Conservation (phyloP, 139 green algal species). For the Micractinium sp. region DNA sequence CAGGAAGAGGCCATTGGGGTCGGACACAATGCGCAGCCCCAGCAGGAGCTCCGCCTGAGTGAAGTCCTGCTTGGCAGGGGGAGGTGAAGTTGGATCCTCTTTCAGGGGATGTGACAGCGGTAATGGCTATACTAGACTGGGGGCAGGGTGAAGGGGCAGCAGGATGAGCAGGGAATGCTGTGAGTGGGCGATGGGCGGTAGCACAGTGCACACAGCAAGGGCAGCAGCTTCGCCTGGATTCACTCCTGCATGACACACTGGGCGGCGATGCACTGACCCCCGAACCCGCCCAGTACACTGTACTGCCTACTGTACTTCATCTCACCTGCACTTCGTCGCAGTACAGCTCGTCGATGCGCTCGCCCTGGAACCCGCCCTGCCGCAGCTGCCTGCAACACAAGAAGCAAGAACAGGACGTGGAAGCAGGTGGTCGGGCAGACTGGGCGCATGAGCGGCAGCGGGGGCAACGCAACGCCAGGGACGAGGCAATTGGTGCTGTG, state of each 20-base stretch:
- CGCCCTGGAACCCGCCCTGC: conserved; percentile 58
- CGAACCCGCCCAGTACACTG: neutral
- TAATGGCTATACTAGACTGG: too few species aligned
- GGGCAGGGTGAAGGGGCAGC: too few species aligned
- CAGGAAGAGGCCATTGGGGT: too few species aligned
- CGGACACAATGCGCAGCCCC: too few species aligned
- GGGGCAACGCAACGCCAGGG: neutral
- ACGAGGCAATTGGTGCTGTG: neutral
- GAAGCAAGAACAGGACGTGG: neutral
- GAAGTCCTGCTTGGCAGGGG: too few species aligned
- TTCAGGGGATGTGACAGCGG: too few species aligned
- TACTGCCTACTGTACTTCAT: neutral
- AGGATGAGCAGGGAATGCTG: too few species aligned
- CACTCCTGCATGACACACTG: conserved; percentile 69
- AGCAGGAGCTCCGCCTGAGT: too few species aligned
- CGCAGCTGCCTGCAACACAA: conserved; percentile 38
- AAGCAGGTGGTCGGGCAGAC: neutral
- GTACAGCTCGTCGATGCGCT: conserved; percentile 71
- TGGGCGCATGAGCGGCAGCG: neutral
- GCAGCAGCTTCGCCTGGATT: conserved; percentile 78
- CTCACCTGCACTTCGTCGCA: conserved; percentile 78
- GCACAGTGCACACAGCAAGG: conserved; percentile 69
- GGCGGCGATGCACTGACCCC: neutral
- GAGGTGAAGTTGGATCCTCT: too few species aligned
- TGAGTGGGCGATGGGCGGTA: too few species aligned